Evolutionary conservation across 495 filamentous ascomycete genomes (phyloP), one percentile per base, ranked within the genome.

Genomic region (Annulohypoxylon maeteangense): DNA sequence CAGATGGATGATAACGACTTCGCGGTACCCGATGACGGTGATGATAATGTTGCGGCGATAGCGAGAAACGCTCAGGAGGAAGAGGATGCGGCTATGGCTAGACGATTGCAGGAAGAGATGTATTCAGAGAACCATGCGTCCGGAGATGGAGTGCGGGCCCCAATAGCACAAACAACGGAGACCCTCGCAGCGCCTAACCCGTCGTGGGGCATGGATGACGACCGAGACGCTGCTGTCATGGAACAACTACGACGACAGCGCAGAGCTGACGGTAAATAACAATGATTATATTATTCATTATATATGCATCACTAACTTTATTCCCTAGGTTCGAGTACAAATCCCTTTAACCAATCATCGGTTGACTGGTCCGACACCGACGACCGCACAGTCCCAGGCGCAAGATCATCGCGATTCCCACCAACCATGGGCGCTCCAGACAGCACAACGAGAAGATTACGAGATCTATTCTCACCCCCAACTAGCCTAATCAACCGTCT

Each of bases 1-100:
- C 76, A 79, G 0, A 85, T 87, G 78, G 53, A n/a, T 6, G 65
- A 74, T 23, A 53, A 77, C 36, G 64, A 65, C 12, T 76, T 72
- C 40, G 60, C 11, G 20, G 72, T 76, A 47, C 74, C 74, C 23
- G 78, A 78, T 14, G 74, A 75, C 3, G 76, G 61, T 7, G 73
- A 79, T 8, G 82, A 78, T 38, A 75, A 76, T 6, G 78, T 84
- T 40, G 79, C 74, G 48, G 79, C 76, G 23, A 64, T 79, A 32
- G 82, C 78, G 10, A 76, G 79, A 60, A 77, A 60, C 45, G 84
- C 81, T 10, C 82, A 81, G 58, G 81, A 88, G 51, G 95, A 98
- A 69, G 93, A 96, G 72, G 95, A 99, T 80, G 95, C 94, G 45
- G 95, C 93, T 10, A 92, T 98, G 88, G 95, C 95, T 6, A 87